Evolutionary conservation across 495 filamentous ascomycete genomes (phyloP).

Genomic region (Jackrogersella minutella): DNA sequence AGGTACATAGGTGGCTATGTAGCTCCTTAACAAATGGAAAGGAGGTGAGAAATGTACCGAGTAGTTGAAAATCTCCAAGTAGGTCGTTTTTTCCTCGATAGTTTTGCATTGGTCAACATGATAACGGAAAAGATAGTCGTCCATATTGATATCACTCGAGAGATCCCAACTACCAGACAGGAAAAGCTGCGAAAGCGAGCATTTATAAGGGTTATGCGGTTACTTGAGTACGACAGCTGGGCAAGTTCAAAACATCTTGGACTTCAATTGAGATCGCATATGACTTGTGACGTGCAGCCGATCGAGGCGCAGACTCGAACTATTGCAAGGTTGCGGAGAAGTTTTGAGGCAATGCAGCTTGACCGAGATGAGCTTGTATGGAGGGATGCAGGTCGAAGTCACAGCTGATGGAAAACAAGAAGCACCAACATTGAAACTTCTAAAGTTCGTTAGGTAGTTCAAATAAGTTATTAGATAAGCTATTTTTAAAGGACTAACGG

Average conservation of each 20-base stretch:
- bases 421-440: neutral
- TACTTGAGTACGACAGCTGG: slow-evolving; percentile 7
- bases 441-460: neutral
- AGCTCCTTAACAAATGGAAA: neutral
- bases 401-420: neutral
- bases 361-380: slow-evolving; percentile 19
- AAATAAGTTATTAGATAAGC: neutral
- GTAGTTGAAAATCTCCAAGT: slow-evolving; percentile 64
- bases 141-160: slow-evolving; percentile 50
- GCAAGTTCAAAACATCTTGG: slow-evolving; percentile 15
- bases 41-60: slow-evolving; percentile 46
- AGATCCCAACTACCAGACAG: neutral
- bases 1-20: too few species aligned
- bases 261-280: slow-evolving; percentile 26
- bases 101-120: slow-evolving; percentile 53
- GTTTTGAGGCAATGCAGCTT: slow-evolving; percentile 28
- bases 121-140: slow-evolving; percentile 60
- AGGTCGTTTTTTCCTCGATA: slow-evolving; percentile 58
- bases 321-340: slow-evolving; percentile 11
- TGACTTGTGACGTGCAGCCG: slow-evolving; percentile 30
- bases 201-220: slow-evolving; percentile 16
- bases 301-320: slow-evolving; percentile 35
- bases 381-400: slow-evolving; percentile 3
- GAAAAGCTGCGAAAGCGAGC: neutral
- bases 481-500: slow-evolving; percentile 13